Percentiles rank a stretch among this genome's conserved stretches.
These are phyloP conservation scores for Cyberlindnera suaveolens DNA, from an alignment of 805 yeast genomes.

Conservation along the genomic window DNA sequence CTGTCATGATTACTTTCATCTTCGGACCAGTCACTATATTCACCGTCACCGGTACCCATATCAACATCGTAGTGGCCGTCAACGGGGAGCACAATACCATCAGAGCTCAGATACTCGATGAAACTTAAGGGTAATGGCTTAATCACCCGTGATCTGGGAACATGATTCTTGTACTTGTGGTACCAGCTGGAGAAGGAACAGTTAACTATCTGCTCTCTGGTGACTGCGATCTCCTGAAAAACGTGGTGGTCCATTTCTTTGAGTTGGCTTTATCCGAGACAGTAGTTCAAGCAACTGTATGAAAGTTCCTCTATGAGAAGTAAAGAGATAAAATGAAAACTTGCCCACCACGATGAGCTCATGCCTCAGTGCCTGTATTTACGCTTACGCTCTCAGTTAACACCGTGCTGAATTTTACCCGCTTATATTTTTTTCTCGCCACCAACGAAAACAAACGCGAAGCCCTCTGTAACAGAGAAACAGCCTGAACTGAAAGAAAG, in stretches of 20 bases:
- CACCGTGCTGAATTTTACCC: no score
- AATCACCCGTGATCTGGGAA: slow-evolving; percentile 48
- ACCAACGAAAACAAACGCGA: no score
- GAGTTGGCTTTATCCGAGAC: background rate
- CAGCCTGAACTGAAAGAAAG: slow-evolving; percentile 26
- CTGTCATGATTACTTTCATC: slow-evolving; percentile 29
- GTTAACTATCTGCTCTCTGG: slow-evolving; percentile 38
- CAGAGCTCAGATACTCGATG: slow-evolving; percentile 53
- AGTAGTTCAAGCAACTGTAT: background rate
- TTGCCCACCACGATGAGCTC: no score
- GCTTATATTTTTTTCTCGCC: no score
- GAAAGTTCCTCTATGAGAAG: background rate
- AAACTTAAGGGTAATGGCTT: slow-evolving; percentile 53
- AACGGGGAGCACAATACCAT: slow-evolving; percentile 60
- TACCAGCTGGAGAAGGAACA: slow-evolving; percentile 62
- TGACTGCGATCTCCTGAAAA: slow-evolving; percentile 21
- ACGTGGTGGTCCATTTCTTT: slow-evolving; percentile 8
- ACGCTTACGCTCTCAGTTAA: no score
- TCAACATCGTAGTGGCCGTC: slow-evolving; percentile 33
- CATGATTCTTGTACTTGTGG: slow-evolving; percentile 37
- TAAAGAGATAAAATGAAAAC: no score
- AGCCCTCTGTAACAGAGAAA: no score
- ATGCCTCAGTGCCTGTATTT: no score
- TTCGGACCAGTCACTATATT: slow-evolving; percentile 72
- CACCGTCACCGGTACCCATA: slow-evolving; percentile 46